phyloP scores from a whole-genome alignment of 2,329 filamentous ascomycete genomes.

The Colletotrichum eleusines region DNA sequence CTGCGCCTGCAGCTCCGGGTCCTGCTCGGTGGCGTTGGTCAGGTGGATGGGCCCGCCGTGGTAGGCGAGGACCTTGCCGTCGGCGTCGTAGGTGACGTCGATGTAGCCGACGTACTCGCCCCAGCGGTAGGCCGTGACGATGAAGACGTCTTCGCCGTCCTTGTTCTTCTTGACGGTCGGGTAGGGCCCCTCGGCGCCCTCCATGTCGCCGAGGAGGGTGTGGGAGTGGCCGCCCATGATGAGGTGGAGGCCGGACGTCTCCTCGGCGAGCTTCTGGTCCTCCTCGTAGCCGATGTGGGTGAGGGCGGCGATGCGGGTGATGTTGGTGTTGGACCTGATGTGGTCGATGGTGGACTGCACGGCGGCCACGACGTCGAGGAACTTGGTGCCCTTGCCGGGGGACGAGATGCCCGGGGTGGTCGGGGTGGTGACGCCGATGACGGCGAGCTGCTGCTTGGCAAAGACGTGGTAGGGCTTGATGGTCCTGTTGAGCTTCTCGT shows the following conservation, averaged over 20 bases:
- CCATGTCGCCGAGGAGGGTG: conserved; percentile 71
- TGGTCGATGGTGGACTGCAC: conserved; percentile 73
- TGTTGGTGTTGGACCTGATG: conserved; percentile 70
- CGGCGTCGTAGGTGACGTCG: conserved; percentile 71
- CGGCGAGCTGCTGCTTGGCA: conserved; percentile 68
- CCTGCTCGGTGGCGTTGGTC: conserved; percentile 70
- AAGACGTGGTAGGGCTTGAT: conserved; percentile 76
- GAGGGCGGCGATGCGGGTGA: conserved; percentile 74
- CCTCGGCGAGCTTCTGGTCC: conserved; percentile 70
- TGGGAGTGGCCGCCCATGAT: conserved; percentile 75
- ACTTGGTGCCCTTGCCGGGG: conserved; percentile 68
- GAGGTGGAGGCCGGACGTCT: conserved; percentile 73
- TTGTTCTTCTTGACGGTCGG: conserved; percentile 72
- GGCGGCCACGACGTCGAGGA: conserved; percentile 67
- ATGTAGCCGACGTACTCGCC: conserved; percentile 77
- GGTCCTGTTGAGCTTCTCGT: conserved; percentile 69
- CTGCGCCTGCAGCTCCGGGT: conserved; percentile 67
- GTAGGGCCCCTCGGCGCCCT: conserved; percentile 69
- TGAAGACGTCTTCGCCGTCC: conserved; percentile 75
- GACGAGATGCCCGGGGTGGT: conserved; percentile 69
- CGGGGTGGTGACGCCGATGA: conserved; percentile 74
- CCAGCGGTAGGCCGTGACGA: conserved; percentile 77
- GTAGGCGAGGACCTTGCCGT: conserved; percentile 72
- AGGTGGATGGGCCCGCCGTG: conserved; percentile 74
- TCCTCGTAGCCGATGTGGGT: conserved; percentile 77